Base-by-base conservation (phyloP, 177 flowering plant genomes). In the Vitis hybrid region DNA sequence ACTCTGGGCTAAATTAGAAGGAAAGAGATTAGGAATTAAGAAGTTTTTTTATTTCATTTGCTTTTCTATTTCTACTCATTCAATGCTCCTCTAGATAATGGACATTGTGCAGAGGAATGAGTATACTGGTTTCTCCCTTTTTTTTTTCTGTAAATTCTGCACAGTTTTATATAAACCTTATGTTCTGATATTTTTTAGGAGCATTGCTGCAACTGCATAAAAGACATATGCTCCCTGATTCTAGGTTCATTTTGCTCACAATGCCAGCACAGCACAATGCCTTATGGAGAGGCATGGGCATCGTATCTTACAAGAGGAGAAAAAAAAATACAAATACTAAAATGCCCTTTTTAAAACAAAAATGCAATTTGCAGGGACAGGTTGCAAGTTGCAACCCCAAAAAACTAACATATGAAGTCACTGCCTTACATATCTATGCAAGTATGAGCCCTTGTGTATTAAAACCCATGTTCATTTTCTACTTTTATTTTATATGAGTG, bases 51-150 rank as follows among this genome's bases (percentile, higher is more conserved):
- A 33, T 39, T n/a, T 39, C 64, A 31, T 61, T 33, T 61, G 50
- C 33, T 61, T 61, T 50, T 31, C 64, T 14, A 33, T 33, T 61
- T 61, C 50, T 33, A 61, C 8, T 31, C 64, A 48, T 59, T 19
- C 13, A 14, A 29, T 31, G 62, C 48, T 60, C 48, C 62, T 60
- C 45, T 11, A 60, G 62, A 60, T 55, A 14, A 14, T 57, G 3
- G 20, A 9, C 48, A 39, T 39, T 57, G 7, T 57, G 26, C 20
- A 18, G 50, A 39, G 51, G 51, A 33, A 62, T n/a, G 20, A 39
- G 51, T 9, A 18, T 16, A 62, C 64, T 6, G 11, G n/a, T 20
- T 57, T 33, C 16, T 62, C 39, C 64, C 39, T 3, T 1, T 16
- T 29, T 62, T 10, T 0, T 33, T 31, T 10, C 18, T 39, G 22